These are phyloP conservation scores for Pythium grandisporangium DNA, from an alignment of 352 stramenopile genomes.

Conservation along the genomic window DNA sequence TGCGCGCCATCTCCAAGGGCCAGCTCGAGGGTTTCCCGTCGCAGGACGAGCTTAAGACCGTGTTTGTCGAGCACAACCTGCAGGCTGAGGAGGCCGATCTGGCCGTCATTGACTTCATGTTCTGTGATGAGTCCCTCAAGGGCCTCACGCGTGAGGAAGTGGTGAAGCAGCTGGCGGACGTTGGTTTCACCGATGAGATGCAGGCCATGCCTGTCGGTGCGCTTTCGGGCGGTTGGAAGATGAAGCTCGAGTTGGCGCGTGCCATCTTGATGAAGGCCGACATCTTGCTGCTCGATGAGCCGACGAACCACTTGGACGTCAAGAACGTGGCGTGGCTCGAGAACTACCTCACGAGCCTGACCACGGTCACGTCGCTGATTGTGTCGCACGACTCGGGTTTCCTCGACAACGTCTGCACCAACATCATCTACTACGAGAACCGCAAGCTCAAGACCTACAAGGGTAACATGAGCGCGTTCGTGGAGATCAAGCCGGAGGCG, in stretches of 20 bases:
- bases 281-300: conserved; percentile 95
- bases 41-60: conserved; percentile 90
- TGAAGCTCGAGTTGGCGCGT: conserved; percentile 92
- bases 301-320: conserved; percentile 93
- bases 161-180: conserved; percentile 82
- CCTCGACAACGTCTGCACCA: conserved; percentile 96
- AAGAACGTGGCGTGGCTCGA: conserved; percentile 91
- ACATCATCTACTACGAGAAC: conserved; percentile 97
- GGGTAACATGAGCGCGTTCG: conserved; percentile 79
- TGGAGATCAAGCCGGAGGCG: conserved; percentile 80
- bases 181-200: conserved; percentile 94
- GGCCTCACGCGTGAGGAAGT: conserved; percentile 85
- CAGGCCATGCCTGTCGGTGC: conserved; percentile 88
- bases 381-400: conserved; percentile 97
- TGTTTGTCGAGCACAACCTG: conserved; percentile 97
- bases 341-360: conserved; percentile 84
- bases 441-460: conserved; percentile 88
- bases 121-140: conserved; percentile 87
- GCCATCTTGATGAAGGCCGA: conserved; percentile 94
- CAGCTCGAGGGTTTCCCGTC: conserved; percentile 96
- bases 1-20: conserved; percentile 94
- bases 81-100: conserved; percentile 85
- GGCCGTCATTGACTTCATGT: conserved; percentile 78
- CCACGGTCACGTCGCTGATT: conserved; percentile 90
- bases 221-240: conserved; percentile 94